Evolutionary conservation across 495 filamentous ascomycete species (phyloP), one percentile per base, ranked within the genome.

Genomic region (Pyrenula massariospora): DNA sequence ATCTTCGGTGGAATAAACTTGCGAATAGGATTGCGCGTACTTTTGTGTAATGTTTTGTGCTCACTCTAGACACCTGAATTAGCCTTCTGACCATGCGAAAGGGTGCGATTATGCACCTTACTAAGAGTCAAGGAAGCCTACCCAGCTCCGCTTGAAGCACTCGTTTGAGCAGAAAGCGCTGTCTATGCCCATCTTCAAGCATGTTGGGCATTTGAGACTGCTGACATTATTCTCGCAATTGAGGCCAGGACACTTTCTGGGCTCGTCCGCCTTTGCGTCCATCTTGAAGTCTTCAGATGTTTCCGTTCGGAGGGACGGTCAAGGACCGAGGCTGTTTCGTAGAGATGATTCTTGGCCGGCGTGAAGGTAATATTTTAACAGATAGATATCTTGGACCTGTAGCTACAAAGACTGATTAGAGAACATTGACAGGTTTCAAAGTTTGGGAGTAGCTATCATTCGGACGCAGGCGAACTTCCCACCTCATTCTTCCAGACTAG

Each of bases 131-230:
- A 66, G 56, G 60, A 24, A 56, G 58, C 85, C 66, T 81, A 97
- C 93, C 93, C 93, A 98, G 74, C 89, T 97, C 66, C 82, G 83
- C 77, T 96, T 97, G 75, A 98, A 98, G 78, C 93, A 98, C 64
- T 97, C 94, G 67, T 98, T 94, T 11, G 90, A 90, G 75, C 93
- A 98, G 77, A 97, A 98, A 70, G 82, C 95, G 73, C 89, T 93
- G 66, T 92, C 89, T 64, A 87, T 91, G 52, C 87, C 91, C 54
- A 88, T 69, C 70, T 91, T 96, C 58, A 96, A 76, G 63, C 93
- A 98, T 51, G 87, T 96, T 23, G 93, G 93, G 74, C 93, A 98
- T 67, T 97, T 91, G 12, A 97, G 73, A 22, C 83, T 74, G 31
- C 89, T 84, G 48, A 89, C 89, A 58, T 89, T 83, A 58, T 96